Evolutionary conservation across 192 early-diverging fungal genomes (phyloP), one percentile per base, ranked within the genome.

Genomic region (Entophlyctis helioformis): DNA sequence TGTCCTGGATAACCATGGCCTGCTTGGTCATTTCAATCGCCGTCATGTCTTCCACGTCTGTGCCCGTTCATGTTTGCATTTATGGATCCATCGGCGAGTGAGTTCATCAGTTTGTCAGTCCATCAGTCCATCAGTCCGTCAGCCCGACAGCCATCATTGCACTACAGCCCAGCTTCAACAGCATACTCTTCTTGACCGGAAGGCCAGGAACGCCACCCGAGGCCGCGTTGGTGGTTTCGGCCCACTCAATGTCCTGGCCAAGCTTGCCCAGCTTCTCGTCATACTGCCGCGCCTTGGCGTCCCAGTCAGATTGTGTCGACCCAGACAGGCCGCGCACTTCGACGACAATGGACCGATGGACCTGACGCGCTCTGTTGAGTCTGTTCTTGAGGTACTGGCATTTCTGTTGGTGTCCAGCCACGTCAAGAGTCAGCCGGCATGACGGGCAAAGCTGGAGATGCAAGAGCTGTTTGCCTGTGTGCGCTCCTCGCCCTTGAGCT

Each of bases 241-340:
- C 71, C 71, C 71, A 78, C 34, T 74, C 69, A 0, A 74, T 53
- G 45, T 78, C 75, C 50, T 78, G 71, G 42, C 44, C n/a, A 18
- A 78, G 51, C 56, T 74, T 57, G 23, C 18, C 56, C 38, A 78
- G 56, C 31, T 48, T 28, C 8, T 39, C 42, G 29, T 74, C 71
- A 42, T 74, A 71, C 11, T 42, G 42, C 43, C 59, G 60, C 13
- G 66, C 68, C 50, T 66, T 69, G 10, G 56, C 34, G 21, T 71
- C 62, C 66, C 68, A 73, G 20, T 62, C 60, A 13, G 50, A 16
- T 23, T 41, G 34, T 16, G 35, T 19, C 21, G 53, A 44, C 10
- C 39, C 47, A 2, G 39, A 15, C 13, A 74, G 50, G 2, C 63
- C 65, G 4, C 71, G 58, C 22, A 66, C 64, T 43, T 78, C 75